Conservation (phyloP, 2,329 filamentous ascomycete species). For the Fusarium tupiense region DNA sequence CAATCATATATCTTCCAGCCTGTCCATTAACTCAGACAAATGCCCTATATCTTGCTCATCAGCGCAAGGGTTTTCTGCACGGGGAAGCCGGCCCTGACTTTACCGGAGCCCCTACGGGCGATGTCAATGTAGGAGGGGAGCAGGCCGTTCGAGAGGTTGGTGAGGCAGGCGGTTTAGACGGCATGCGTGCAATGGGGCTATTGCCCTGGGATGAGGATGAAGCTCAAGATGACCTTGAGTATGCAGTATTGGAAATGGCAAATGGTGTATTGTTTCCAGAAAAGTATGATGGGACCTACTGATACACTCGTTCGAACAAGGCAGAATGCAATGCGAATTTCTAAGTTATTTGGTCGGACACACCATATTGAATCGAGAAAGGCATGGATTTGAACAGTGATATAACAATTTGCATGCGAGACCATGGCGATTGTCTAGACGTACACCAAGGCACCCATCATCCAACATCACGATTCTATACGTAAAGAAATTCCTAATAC, state of each 20-base stretch:
- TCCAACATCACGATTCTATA: conserved; percentile 23
- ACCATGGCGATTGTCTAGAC: background rate
- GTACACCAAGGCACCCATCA: background rate
- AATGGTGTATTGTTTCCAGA: conserved; percentile 55
- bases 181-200: conserved; percentile 53
- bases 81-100: conserved; percentile 56
- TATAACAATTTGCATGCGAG: background rate
- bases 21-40: conserved; percentile 56
- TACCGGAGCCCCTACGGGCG: conserved; percentile 48
- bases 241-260: conserved; percentile 49
- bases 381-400: background rate
- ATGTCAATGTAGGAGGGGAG: conserved; percentile 47
- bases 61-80: conserved; percentile 54
- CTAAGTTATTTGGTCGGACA: background rate
- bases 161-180: conserved; percentile 53
- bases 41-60: conserved; percentile 54
- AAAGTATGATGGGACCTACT: conserved; percentile 45
- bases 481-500: conserved; percentile 21
- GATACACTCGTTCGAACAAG: background rate
- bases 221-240: conserved; percentile 46
- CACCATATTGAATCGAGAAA: background rate
- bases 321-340: background rate
- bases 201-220: conserved; percentile 54
- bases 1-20: conserved; percentile 53
- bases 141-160: conserved; percentile 51